phyloP scores from a whole-genome alignment of 2,329 filamentous ascomycete species.

The Fusarium nisikadoi region DNA sequence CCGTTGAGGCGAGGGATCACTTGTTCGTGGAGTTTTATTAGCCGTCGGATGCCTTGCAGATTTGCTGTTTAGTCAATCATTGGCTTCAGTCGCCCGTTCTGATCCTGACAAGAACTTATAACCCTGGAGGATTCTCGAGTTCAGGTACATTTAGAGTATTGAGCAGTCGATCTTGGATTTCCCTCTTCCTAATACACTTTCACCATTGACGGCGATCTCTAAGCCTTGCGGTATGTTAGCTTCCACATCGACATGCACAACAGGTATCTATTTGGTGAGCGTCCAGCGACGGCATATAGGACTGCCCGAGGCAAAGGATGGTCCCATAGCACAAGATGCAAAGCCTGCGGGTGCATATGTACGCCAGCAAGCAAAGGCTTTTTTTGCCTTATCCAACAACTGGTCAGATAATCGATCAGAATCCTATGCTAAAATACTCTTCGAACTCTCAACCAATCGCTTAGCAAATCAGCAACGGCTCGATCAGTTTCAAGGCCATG shows the following conservation, averaged over 20 bases:
- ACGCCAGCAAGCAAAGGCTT: background rate
- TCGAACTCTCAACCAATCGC: background rate
- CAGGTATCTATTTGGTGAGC: background rate
- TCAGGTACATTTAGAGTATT: background rate
- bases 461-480: background rate
- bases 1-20: background rate
- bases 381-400: background rate
- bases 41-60: background rate
- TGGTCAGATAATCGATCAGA: background rate
- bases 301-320: constrained; percentile 4
- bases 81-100: constrained; percentile 23
- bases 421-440: background rate
- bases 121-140: background rate
- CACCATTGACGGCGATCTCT: background rate
- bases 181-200: background rate
- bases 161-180: background rate
- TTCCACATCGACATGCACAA: background rate
- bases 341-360: background rate
- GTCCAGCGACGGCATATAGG: background rate
- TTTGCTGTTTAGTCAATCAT: constrained; percentile 1
- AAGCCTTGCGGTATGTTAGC: background rate
- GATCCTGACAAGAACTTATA: background rate
- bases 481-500: background rate
- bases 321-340: constrained; percentile 2
- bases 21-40: background rate